Base-by-base conservation (phyloP, 768 basidiomycete genomes). In the Leccinum obscurum region DNA sequence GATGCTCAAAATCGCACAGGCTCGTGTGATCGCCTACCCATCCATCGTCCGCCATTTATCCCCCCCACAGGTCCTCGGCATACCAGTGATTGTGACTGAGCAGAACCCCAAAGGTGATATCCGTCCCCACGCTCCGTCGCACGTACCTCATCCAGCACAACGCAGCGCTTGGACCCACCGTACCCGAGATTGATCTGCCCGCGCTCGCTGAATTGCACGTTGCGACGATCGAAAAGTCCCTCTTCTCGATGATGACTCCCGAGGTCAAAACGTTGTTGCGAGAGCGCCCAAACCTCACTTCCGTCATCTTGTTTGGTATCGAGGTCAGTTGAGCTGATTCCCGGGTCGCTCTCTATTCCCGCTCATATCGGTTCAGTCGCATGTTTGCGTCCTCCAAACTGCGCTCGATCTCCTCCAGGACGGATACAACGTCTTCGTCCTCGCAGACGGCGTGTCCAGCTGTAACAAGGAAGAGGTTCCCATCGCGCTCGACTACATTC, bases 331-430 rank as follows among this genome's bases (percentile, higher is more conserved):
- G 6, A 46, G 15, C 51, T 50, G 35, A 3, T 34, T 34, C 34
- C 13, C 28, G 10, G 1, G 2, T 6, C 11, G 4, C 26, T 41
- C 7, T 54, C 4, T 54, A 13, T 37, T 49, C 24, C 54, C 17
- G 49, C 56, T 65, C 17, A 66, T 53, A 30, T 58, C 61, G 24
- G n/a, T 15, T 9, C 64, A 95, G 93, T 84, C 90, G 15, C 95
- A 96, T 66, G 85, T 97, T 61, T 97, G 95, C 68, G 85, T 96
- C 9, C 80, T 94, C 6, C 94, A 96, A 72, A 91, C 93, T 0
- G 81, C 88, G 0, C 76, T 95, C 17, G 87, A 89, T 61, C 80
- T 96, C 13, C 72, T 89, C 3, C 68, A 77, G 49, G 64, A 32
- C 1, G 78, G 78, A 0, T 81, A 80, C 49, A 70, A 80, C 60